phyloP scores from a whole-genome alignment of 768 basidiomycete species.

The Mycena haematopus region DNA sequence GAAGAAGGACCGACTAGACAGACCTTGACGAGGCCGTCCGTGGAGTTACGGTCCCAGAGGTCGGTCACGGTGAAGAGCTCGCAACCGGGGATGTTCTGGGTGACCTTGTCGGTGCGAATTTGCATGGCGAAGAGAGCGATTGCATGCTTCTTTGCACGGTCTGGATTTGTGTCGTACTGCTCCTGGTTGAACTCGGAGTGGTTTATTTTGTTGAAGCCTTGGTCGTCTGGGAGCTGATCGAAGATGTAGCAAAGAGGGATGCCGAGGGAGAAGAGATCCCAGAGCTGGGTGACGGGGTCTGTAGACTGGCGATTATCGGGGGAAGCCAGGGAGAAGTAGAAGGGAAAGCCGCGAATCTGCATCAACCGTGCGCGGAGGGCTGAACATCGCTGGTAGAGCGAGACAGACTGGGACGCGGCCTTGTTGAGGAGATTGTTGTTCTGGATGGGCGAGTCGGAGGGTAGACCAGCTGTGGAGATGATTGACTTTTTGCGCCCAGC shows the following conservation, averaged over 20 bases:
- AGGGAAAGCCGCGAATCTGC: slow-evolving; percentile 76
- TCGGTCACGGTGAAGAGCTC: slow-evolving; percentile 92
- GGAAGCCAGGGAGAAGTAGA: slow-evolving; percentile 69
- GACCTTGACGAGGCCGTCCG: slow-evolving; percentile 95
- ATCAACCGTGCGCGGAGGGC: slow-evolving; percentile 76
- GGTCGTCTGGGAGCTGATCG: slow-evolving; percentile 81
- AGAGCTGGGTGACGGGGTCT: slow-evolving; percentile 93
- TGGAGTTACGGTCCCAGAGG: slow-evolving; percentile 88
- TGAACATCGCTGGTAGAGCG: slow-evolving; percentile 92
- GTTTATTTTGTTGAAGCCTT: slow-evolving; percentile 62
- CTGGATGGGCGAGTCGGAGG: slow-evolving; percentile 77
- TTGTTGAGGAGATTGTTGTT: slow-evolving; percentile 92
- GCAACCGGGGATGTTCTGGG: slow-evolving; percentile 67
- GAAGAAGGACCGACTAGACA: slow-evolving; percentile 30
- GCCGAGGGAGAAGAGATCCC: slow-evolving; percentile 93
- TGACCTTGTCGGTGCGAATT: slow-evolving; percentile 68
- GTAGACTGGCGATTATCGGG: slow-evolving; percentile 75
- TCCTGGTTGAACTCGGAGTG: slow-evolving; percentile 72
- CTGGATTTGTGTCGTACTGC: slow-evolving; percentile 70
- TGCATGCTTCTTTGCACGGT: slow-evolving; percentile 88
- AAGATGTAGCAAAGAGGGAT: slow-evolving; percentile 95
- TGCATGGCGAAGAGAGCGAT: slow-evolving; percentile 93
- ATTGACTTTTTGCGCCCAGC: slow-evolving; percentile 84
- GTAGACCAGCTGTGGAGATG: slow-evolving; percentile 64
- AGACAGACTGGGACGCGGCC: slow-evolving; percentile 83